Conservation (phyloP, 805 yeast species). For the Schwanniomyces pseudopolymorphus region DNA sequence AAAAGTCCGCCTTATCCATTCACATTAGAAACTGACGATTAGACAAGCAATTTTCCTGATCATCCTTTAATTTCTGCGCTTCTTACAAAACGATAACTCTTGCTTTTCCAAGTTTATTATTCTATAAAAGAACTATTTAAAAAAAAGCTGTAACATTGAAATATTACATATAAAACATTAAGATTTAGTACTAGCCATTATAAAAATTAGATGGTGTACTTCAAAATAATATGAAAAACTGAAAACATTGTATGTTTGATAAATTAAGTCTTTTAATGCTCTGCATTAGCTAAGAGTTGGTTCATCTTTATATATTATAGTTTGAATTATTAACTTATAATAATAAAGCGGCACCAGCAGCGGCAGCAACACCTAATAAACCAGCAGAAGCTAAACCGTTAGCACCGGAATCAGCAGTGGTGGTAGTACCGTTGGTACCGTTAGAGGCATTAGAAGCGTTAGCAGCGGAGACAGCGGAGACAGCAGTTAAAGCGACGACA, state of each 20-base stretch:
- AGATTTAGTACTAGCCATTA: background rate
- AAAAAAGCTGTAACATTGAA: slow-evolving; percentile 2
- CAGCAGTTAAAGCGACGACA: slow-evolving; percentile 38
- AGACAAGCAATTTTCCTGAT: background rate
- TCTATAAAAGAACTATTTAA: slow-evolving; percentile 1
- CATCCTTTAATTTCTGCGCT: too few relatives aligned
- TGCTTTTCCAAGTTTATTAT: slow-evolving; percentile 2
- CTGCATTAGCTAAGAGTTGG: background rate
- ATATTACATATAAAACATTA: slow-evolving; percentile 2
- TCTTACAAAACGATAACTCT: too few relatives aligned
- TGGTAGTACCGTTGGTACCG: slow-evolving; percentile 15
- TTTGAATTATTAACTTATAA: slow-evolving; percentile 19
- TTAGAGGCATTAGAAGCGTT: slow-evolving; percentile 22
- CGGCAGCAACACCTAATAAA: slow-evolving; percentile 34
- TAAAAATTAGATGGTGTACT: background rate
- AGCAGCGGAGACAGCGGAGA: slow-evolving; percentile 37
- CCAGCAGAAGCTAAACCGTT: slow-evolving; percentile 27
- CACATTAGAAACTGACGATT: too few relatives aligned
- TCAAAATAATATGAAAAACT: background rate
- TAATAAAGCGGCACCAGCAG: slow-evolving; percentile 36
- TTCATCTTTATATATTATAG: background rate
- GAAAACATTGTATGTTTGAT: background rate
- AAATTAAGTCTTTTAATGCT: background rate
- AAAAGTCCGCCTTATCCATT: too few relatives aligned
- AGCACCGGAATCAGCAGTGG: slow-evolving; percentile 15